Conservation (phyloP, 23 red algal species). For the Cyanidioschyzon merolae region DNA sequence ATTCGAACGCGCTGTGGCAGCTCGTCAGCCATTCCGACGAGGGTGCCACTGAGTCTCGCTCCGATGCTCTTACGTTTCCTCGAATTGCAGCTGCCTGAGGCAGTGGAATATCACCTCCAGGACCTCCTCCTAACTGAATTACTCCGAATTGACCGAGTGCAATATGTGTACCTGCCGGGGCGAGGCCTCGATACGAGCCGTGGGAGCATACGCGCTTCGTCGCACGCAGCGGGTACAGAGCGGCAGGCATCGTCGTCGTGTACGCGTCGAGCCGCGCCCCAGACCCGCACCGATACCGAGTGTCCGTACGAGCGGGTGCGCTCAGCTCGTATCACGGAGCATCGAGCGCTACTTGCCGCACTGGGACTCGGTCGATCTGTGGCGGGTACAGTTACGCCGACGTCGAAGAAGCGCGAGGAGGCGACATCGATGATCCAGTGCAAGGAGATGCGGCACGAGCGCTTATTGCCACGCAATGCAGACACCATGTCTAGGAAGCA, state of each 20-base stretch:
- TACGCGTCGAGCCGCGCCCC: no score
- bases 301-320: slow-evolving; percentile 2
- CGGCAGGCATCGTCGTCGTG: no score
- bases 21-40: not conserved
- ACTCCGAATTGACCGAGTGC: not conserved
- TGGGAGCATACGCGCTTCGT: not conserved
- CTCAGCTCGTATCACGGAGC: not conserved
- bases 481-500: no score
- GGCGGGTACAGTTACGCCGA: no score
- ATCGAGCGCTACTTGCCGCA: not conserved
- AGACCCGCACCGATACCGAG: not conserved
- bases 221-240: no score
- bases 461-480: no score
- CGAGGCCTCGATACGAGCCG: not conserved
- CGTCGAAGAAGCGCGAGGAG: no score
- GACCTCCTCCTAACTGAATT: not conserved
- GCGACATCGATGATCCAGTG: no score
- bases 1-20: no score
- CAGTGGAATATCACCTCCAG: not conserved
- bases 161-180: not conserved
- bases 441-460: no score
- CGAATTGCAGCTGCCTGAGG: not conserved
- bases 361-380: not conserved
- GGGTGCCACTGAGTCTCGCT: not conserved
- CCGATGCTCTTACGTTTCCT: not conserved